Percentiles rank a stretch among this genome's conserved stretches.
Evolutionary conservation across 768 basidiomycete species (phyloP).

Genomic region (Agrocybe pediades): DNA sequence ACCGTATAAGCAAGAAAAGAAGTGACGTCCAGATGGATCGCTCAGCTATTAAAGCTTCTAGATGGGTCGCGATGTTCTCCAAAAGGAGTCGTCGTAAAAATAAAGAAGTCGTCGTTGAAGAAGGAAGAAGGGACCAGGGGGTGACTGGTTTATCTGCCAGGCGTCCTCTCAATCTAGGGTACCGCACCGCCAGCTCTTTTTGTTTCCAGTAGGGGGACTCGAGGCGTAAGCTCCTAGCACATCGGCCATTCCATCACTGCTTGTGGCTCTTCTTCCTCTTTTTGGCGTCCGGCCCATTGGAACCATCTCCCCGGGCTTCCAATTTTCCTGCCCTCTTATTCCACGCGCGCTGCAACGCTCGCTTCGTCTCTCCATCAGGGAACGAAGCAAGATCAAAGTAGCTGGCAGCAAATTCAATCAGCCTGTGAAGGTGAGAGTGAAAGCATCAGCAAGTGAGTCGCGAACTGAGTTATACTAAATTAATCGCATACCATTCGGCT

Average conservation of each 20-base stretch:
- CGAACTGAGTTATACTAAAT: background rate
- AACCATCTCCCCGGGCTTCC: slow-evolving; percentile 10
- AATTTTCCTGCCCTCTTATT: slow-evolving; percentile 54
- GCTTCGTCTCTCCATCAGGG: slow-evolving; percentile 72
- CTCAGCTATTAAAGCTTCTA: too few species aligned
- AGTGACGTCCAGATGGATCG: too few species aligned
- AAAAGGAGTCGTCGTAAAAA: too few species aligned
- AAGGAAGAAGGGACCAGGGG: too few species aligned
- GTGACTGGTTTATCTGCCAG: too few species aligned
- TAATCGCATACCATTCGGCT: slow-evolving; percentile 71
- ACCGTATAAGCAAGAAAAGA: too few species aligned
- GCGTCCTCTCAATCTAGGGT: too few species aligned
- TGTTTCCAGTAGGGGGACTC: too few species aligned
- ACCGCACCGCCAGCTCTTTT: too few species aligned
- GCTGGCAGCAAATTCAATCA: slow-evolving; percentile 37
- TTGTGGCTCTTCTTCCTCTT: slow-evolving; percentile 9
- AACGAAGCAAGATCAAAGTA: slow-evolving; percentile 76
- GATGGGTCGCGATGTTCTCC: too few species aligned
- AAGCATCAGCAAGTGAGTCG: background rate
- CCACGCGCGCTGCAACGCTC: slow-evolving; percentile 54
- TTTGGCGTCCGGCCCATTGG: slow-evolving; percentile 6
- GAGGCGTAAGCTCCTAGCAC: too few species aligned
- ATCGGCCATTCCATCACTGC: background rate
- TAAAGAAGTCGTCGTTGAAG: too few species aligned
- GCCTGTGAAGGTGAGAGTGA: slow-evolving; percentile 29